Evolutionary conservation across 148 eudicot species (phyloP).

Genomic region (Vaccinium vitisidaea): DNA sequence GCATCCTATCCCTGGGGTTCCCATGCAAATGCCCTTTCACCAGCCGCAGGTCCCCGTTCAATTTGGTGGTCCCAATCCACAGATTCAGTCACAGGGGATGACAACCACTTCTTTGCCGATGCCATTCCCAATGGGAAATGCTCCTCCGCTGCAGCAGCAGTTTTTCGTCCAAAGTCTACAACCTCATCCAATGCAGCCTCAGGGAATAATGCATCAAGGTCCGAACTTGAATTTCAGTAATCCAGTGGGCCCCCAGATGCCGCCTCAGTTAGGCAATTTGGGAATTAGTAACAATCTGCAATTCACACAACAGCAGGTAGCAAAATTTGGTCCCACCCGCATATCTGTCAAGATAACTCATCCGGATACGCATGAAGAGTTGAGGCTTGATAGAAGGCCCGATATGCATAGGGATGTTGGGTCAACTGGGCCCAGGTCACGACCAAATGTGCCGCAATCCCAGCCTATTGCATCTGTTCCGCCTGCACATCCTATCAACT

Average conservation of each 20-base stretch:
- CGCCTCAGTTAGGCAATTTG: slow-evolving; percentile 57
- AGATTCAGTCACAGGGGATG: slow-evolving; percentile 47
- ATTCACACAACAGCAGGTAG: slow-evolving; percentile 53
- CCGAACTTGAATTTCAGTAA: slow-evolving; percentile 53
- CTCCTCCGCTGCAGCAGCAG: slow-evolving; percentile 52
- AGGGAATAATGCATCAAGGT: slow-evolving; percentile 72
- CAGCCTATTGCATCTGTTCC: slow-evolving; percentile 48
- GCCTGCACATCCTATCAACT: slow-evolving; percentile 44
- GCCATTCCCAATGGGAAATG: slow-evolving; percentile 48
- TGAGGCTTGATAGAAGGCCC: slow-evolving; percentile 52
- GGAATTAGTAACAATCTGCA: slow-evolving; percentile 51
- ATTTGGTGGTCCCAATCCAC: slow-evolving; percentile 55
- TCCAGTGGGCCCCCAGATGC: slow-evolving; percentile 48
- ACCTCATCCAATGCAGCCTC: slow-evolving; percentile 57
- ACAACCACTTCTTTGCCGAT: slow-evolving; percentile 39
- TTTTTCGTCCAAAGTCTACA: slow-evolving; percentile 55
- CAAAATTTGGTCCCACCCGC: slow-evolving; percentile 39
- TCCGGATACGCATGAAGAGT: slow-evolving; percentile 82
- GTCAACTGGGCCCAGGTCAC: slow-evolving; percentile 42
- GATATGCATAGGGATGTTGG: slow-evolving; percentile 32
- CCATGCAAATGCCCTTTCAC: slow-evolving; percentile 43
- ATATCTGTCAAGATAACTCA: slow-evolving; percentile 80
- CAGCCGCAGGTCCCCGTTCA: slow-evolving; percentile 47
- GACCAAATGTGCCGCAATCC: slow-evolving; percentile 43
- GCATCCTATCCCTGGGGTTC: slow-evolving; percentile 42